Conservation (phyloP, 2,329 filamentous ascomycete genomes). For the Alternaria arborescens region DNA sequence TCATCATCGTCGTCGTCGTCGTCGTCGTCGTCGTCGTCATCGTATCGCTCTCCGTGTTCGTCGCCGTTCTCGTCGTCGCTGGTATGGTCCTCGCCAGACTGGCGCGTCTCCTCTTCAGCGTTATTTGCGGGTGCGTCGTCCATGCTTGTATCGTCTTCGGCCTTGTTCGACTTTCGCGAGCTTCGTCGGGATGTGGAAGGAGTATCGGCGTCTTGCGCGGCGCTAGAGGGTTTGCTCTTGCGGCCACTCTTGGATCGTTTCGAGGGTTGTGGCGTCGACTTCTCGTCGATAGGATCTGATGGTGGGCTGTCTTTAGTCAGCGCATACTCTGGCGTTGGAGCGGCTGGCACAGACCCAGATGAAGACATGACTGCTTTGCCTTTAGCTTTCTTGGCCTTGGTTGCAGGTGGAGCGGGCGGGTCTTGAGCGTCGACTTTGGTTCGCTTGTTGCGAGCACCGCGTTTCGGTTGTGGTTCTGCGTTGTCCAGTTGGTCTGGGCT, state of each 20-base stretch:
- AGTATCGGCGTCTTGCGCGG: slow-evolving; percentile 30
- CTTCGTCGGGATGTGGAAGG: slow-evolving; percentile 45
- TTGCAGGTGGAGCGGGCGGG: slow-evolving; percentile 49
- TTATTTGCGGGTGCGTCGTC: slow-evolving; percentile 71
- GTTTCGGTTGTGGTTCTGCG: slow-evolving; percentile 37
- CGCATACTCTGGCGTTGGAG: slow-evolving; percentile 9
- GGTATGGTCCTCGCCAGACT: slow-evolving; percentile 47
- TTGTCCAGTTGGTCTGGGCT: slow-evolving; percentile 57
- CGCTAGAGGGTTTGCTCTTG: slow-evolving; percentile 60
- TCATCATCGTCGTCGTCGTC: slow-evolving; percentile 65
- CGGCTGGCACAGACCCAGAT: slow-evolving; percentile 64
- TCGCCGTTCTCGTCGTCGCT: slow-evolving; percentile 64
- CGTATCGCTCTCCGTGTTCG: slow-evolving; percentile 54
- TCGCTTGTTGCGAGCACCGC: slow-evolving; percentile 55
- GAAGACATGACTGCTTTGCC: slow-evolving; percentile 74
- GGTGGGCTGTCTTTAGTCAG: slow-evolving; percentile 62
- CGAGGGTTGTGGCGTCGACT: slow-evolving; percentile 67
- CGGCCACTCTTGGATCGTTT: slow-evolving; percentile 79
- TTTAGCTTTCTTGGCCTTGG: slow-evolving; percentile 69
- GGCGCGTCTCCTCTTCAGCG: slow-evolving; percentile 58
- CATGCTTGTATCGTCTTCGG: slow-evolving; percentile 74
- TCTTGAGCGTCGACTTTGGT: slow-evolving; percentile 71
- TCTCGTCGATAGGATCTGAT: slow-evolving; percentile 70
- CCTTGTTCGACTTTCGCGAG: slow-evolving; percentile 48
- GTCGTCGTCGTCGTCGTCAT: slow-evolving; percentile 57